Percentiles rank a stretch among this genome's conserved stretches.
Conservation (phyloP, 1,139 yeast species). For the Sugiyamaella paludigena region DNA sequence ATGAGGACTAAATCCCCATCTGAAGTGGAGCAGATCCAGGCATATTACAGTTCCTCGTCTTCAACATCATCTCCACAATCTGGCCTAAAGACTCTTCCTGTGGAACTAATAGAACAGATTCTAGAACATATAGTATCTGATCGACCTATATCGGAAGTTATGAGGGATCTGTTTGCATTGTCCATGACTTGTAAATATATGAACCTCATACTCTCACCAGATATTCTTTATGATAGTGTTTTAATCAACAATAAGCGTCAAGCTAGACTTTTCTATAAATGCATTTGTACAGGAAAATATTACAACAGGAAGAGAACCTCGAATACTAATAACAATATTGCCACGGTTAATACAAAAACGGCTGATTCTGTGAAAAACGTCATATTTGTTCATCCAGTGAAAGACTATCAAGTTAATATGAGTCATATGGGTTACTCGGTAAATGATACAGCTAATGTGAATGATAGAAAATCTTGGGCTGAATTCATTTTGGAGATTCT, state of each 20-base stretch:
- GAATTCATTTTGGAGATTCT: constrained; percentile 21
- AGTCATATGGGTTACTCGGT: constrained; percentile 12
- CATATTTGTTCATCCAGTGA: constrained; percentile 9
- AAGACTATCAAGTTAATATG: constrained; percentile 7
- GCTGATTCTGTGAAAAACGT: constrained; percentile 1
- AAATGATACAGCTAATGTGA: constrained; percentile 9
- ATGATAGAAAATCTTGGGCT: constrained; percentile 19
- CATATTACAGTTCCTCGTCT: neutral
- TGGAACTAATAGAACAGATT: constrained; percentile 10
- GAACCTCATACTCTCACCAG: constrained; percentile 11
- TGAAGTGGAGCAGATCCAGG: neutral
- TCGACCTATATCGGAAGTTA: neutral
- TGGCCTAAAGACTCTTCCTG: constrained; percentile 1
- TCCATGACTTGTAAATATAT: constrained; percentile 19
- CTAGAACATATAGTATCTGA: constrained; percentile 9
- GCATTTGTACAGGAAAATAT: constrained; percentile 14
- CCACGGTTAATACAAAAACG: neutral
- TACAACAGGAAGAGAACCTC: neutral
- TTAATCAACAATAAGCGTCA: constrained; percentile 19
- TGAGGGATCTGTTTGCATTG: constrained; percentile 16
- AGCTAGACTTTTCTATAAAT: constrained; percentile 21
- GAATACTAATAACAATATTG: no score
- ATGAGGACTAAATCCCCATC: neutral
- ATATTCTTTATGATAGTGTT: constrained; percentile 21
- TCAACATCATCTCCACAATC: neutral